Evolutionary conservation across 306 rosid genomes (phyloP).

Genomic region (Purshia tridentata): DNA sequence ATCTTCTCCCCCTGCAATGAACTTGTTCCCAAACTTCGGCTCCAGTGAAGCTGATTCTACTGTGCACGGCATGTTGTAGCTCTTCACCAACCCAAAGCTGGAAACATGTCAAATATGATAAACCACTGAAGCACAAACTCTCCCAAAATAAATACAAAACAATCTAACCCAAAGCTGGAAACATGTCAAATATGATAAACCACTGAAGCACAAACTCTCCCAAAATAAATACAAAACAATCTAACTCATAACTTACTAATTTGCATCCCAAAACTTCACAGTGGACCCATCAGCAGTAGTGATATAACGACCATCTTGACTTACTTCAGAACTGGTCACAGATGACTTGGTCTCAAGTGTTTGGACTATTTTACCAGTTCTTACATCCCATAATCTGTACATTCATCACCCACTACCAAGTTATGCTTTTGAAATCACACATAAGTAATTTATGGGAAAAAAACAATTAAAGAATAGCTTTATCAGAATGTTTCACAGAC

Average conservation of each 20-base stretch:
- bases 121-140: conserved; percentile 26
- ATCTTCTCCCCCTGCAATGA: conserved; percentile 97
- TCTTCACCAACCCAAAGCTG: conserved; percentile 91
- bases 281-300: conserved; percentile 94
- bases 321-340: conserved; percentile 96
- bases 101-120: conserved; percentile 22
- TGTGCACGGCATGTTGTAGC: conserved; percentile 91
- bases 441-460: not conserved
- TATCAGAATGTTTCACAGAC: not conserved
- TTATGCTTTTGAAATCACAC: not conserved
- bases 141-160: not conserved
- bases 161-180: conserved; percentile 81
- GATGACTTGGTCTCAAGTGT: conserved; percentile 89
- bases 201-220: conserved; percentile 15
- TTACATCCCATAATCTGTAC: conserved; percentile 86
- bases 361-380: conserved; percentile 89
- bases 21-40: conserved; percentile 88
- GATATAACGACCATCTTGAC: conserved; percentile 97
- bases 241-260: conserved; percentile 57
- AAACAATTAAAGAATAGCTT: not conserved
- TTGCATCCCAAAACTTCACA: conserved; percentile 99
- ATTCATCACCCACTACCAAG: conserved; percentile 22
- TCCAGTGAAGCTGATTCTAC: conserved; percentile 96
- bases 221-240: conserved; percentile 1
- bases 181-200: conserved; percentile 26